Percentiles rank a stretch among this genome's conserved stretches.
Conservation (phyloP, 768 basidiomycete species). For the Amanita subjunquillea region DNA sequence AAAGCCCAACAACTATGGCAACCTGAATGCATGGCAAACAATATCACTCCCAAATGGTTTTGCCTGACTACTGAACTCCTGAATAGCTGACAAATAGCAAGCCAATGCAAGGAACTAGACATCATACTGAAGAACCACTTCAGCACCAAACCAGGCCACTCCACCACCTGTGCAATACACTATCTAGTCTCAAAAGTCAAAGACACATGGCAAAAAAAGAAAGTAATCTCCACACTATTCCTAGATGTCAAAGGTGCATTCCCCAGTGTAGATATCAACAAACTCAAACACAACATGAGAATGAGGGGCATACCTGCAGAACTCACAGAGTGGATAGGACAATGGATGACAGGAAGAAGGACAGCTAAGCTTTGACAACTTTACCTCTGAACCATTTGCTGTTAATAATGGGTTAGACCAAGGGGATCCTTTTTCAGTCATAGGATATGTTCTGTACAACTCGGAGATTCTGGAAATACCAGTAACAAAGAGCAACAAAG, state of each 20-base stretch:
- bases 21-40: conserved; percentile 4
- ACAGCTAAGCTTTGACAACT: conserved; percentile 9
- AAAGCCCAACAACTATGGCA: neutral
- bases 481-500: too few relatives aligned
- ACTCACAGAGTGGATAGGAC: neutral
- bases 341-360: neutral
- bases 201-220: conserved; percentile 2
- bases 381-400: conserved; percentile 1
- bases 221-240: conserved; percentile 6
- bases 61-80: neutral
- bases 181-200: neutral
- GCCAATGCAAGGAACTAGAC: neutral
- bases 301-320: neutral
- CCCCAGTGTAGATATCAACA: conserved; percentile 7
- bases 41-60: conserved; percentile 1
- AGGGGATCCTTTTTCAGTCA: conserved; percentile 8
- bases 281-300: neutral
- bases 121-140: neutral
- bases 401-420: conserved; percentile 7
- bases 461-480: neutral
- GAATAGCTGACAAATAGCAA: neutral
- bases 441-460: conserved; percentile 7
- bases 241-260: conserved; percentile 8
- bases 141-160: neutral
- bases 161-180: neutral